Percentiles rank a stretch among this genome's conserved stretches.
phyloP scores from a whole-genome alignment of 2,329 filamentous ascomycete species.

The Beauveria rudraprayagi region DNA sequence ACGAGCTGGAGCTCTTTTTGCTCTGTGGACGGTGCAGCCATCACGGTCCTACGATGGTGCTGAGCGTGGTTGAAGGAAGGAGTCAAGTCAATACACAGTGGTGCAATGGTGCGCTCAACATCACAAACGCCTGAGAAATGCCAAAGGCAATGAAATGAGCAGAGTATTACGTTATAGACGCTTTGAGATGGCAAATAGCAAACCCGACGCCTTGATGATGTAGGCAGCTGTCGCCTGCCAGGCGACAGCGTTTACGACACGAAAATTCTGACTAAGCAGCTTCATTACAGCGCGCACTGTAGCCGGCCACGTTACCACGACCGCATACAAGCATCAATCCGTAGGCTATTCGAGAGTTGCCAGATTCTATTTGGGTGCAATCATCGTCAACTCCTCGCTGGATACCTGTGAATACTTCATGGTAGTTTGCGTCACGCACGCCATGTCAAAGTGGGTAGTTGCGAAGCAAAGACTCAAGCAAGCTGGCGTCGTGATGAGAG shows the following conservation, averaged over 20 bases:
- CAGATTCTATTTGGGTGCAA: too few relatives aligned
- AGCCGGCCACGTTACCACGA: not conserved
- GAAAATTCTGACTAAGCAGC: slow-evolving; percentile 4
- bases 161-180: not conserved
- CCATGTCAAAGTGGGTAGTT: too few relatives aligned
- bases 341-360: too few relatives aligned
- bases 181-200: not conserved
- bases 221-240: slow-evolving; percentile 6
- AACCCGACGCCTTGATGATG: not conserved
- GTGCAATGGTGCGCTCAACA: not conserved
- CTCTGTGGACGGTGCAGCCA: slow-evolving; percentile 38
- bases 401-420: too few relatives aligned
- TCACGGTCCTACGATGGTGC: slow-evolving; percentile 15
- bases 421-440: too few relatives aligned
- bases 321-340: too few relatives aligned
- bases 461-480: too few relatives aligned
- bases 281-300: not conserved
- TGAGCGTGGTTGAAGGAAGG: not conserved
- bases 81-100: not conserved
- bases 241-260: slow-evolving; percentile 10
- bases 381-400: too few relatives aligned
- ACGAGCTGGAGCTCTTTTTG: slow-evolving; percentile 74
- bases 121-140: not conserved
- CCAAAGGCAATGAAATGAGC: not conserved
- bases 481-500: too few relatives aligned